Evolutionary conservation across 208 protist genomes (phyloP).

Genomic region (Histomonas meleagridis): DNA sequence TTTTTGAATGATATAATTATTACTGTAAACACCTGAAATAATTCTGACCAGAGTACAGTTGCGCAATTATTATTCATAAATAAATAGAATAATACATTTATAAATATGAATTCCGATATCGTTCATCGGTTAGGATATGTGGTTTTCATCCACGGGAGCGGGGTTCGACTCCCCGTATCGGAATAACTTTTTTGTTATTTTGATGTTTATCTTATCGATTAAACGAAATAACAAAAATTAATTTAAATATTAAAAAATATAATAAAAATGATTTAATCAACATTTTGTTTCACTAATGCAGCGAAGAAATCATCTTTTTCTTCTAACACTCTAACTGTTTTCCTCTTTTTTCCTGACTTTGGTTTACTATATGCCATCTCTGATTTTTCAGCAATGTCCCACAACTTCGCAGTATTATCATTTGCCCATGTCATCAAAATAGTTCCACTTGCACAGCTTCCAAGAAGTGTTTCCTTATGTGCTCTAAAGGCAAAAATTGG

Average conservation of each 20-base stretch:
- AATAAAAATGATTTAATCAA: background rate
- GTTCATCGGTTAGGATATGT: too few relatives aligned
- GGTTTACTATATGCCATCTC: background rate
- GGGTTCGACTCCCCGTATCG: too few relatives aligned
- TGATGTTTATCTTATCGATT: too few relatives aligned
- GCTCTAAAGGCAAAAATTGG: background rate
- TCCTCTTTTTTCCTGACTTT: background rate
- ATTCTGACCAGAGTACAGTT: too few relatives aligned
- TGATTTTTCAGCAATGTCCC: background rate
- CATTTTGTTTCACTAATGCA: background rate
- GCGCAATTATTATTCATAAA: too few relatives aligned
- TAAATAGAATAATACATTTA: too few relatives aligned
- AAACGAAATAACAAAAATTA: too few relatives aligned
- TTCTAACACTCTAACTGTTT: background rate
- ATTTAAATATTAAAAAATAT: background rate
- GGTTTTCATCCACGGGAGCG: too few relatives aligned
- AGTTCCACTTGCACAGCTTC: background rate
- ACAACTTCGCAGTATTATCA: background rate
- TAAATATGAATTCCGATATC: too few relatives aligned
- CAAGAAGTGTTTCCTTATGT: background rate
- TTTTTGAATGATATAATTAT: too few relatives aligned
- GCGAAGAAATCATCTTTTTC: constrained; percentile 9
- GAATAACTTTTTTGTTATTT: too few relatives aligned
- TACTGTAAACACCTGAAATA: too few relatives aligned
- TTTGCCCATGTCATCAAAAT: background rate